Conservation (phyloP, 2,329 filamentous ascomycete species). For the Trichoderma cornu-damae region DNA sequence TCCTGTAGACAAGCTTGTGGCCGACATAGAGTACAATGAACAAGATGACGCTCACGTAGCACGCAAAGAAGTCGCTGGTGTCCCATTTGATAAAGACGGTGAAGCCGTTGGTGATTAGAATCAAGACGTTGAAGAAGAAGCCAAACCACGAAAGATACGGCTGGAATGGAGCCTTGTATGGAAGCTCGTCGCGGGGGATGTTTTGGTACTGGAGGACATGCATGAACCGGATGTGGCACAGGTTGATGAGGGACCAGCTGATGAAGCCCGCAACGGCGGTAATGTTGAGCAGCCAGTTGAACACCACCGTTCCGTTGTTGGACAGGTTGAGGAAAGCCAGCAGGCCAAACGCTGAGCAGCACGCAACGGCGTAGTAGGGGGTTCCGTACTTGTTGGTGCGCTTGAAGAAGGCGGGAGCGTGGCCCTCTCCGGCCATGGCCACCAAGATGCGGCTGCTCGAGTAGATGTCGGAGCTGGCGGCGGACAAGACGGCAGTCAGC, state of each 20-base stretch:
- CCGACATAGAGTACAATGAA: constrained; percentile 56
- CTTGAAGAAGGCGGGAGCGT: constrained; percentile 56
- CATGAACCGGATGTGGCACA: constrained; percentile 62
- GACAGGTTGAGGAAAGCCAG: constrained; percentile 65
- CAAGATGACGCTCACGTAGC: constrained; percentile 60
- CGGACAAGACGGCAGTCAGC: constrained; percentile 71
- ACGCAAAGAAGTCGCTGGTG: constrained; percentile 56
- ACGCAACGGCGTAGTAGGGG: constrained; percentile 55
- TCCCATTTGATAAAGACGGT: constrained; percentile 61
- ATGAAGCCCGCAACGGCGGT: constrained; percentile 65
- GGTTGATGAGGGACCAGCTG: constrained; percentile 61
- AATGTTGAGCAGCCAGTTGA: constrained; percentile 70
- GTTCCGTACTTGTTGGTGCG: constrained; percentile 57
- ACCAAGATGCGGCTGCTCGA: constrained; percentile 65
- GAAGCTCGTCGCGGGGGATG: constrained; percentile 52
- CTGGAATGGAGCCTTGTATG: constrained; percentile 57
- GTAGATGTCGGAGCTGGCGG: constrained; percentile 73
- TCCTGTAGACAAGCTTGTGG: constrained; percentile 51
- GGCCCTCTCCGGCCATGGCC: constrained; percentile 58
- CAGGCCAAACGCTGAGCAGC: constrained; percentile 52
- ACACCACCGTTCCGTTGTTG: constrained; percentile 53
- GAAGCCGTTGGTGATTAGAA: constrained; percentile 65
- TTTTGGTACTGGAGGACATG: constrained; percentile 51
- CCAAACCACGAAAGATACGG: constrained; percentile 63
- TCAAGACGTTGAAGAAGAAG: constrained; percentile 58